These are phyloP conservation scores for Phytopythium cucurbitacearum DNA, from an alignment of 352 stramenopile genomes.

Conservation along the genomic window DNA sequence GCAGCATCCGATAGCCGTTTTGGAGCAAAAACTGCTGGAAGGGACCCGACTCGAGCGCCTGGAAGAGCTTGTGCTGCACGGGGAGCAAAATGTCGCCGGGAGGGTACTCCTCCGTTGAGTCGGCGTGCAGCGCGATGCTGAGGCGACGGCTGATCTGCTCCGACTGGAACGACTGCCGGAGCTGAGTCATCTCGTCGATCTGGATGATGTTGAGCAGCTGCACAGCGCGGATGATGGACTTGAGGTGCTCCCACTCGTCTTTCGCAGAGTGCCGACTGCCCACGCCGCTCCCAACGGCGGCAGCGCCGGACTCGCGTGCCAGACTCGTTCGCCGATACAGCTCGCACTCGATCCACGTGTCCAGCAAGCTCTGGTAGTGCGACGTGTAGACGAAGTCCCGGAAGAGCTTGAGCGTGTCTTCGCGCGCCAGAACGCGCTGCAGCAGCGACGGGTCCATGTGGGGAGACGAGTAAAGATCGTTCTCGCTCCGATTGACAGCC, in stretches of 20 bases:
- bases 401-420: constrained; percentile 79
- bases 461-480: constrained; percentile 35
- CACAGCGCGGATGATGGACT: constrained; percentile 51
- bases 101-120: constrained; percentile 59
- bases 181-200: constrained; percentile 40
- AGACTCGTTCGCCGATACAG: constrained; percentile 70
- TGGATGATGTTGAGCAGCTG: constrained; percentile 56
- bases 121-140: constrained; percentile 58
- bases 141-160: constrained; percentile 67
- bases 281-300: constrained; percentile 24
- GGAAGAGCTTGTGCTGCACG: constrained; percentile 76
- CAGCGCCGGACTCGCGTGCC: constrained; percentile 42
- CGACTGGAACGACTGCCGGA: constrained; percentile 62
- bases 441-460: constrained; percentile 55
- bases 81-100: constrained; percentile 66
- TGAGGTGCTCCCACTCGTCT: constrained; percentile 81
- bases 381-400: constrained; percentile 72
- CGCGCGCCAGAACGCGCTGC: constrained; percentile 59
- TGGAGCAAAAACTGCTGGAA: constrained; percentile 78
- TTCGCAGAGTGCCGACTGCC: constrained; percentile 33
- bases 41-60: constrained; percentile 67
- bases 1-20: constrained; percentile 62
- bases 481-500: constrained; percentile 59
- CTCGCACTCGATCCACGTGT: constrained; percentile 86
- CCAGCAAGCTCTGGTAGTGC: constrained; percentile 54